Conservation (phyloP, 345 rosid species). For the Iberis pinnata region DNA sequence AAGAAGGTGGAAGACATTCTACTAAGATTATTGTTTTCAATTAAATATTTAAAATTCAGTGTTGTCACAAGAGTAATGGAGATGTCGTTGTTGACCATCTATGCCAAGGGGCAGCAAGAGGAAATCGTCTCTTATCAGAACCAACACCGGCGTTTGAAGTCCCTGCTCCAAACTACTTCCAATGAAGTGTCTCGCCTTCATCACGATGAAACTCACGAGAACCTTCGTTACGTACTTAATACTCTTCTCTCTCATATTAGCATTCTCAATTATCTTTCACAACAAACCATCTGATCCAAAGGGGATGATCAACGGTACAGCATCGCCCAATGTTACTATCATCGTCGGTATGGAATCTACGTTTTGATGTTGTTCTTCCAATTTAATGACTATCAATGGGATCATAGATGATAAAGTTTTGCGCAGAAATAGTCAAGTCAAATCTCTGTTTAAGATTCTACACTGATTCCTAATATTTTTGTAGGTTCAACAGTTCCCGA, state of each 20-base stretch:
- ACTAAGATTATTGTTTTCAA: too few relatives aligned
- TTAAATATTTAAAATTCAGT: too few relatives aligned
- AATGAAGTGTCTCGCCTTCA: constrained; percentile 28
- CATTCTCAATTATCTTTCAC: constrained; percentile 32
- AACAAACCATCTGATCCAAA: constrained; percentile 29
- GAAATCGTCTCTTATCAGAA: constrained; percentile 24
- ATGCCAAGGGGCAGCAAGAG: too few relatives aligned
- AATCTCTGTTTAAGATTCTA: constrained; percentile 7
- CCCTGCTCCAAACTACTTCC: not conserved
- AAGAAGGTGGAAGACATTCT: too few relatives aligned
- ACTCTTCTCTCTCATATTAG: constrained; percentile 32
- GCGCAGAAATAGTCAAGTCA: not conserved
- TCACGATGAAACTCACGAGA: constrained; percentile 34
- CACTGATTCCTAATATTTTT: constrained; percentile 4
- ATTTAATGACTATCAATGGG: too few relatives aligned
- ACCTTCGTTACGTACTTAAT: constrained; percentile 33
- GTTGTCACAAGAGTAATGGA: too few relatives aligned
- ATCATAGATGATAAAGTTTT: too few relatives aligned
- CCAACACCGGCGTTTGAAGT: constrained; percentile 13
- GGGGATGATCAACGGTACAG: constrained; percentile 18
- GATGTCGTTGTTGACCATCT: too few relatives aligned
- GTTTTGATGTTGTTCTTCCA: too few relatives aligned
- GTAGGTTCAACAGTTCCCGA: constrained; percentile 18
- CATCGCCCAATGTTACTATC: constrained; percentile 22
- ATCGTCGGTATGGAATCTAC: constrained; percentile 1